Evolutionary conservation across 129 eudicot genomes (phyloP).

Genomic region (Flaveria sonorensis): DNA sequence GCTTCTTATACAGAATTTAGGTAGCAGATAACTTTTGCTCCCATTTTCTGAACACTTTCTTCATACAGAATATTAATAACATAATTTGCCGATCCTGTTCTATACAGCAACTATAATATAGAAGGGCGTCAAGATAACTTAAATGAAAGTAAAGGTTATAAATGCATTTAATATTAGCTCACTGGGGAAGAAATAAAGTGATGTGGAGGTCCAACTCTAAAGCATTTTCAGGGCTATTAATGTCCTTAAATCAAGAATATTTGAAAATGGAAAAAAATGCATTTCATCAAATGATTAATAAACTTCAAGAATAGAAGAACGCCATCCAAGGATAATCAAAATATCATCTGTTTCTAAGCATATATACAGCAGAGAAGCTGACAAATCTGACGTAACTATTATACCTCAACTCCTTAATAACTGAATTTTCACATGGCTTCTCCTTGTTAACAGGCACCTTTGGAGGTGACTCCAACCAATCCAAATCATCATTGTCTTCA

Average conservation of each 20-base stretch:
- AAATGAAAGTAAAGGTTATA: neutral
- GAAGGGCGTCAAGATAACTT: neutral
- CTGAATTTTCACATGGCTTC: conserved; percentile 48
- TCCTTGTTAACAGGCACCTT: conserved; percentile 33
- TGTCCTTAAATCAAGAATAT: neutral
- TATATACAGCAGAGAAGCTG: neutral
- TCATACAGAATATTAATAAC: neutral
- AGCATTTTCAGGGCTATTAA: neutral
- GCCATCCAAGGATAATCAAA: neutral
- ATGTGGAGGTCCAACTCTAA: neutral
- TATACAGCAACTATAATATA: neutral
- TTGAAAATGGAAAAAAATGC: neutral
- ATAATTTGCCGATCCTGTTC: neutral
- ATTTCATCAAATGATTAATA: neutral
- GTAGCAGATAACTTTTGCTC: no score
- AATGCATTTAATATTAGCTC: conserved; percentile 10
- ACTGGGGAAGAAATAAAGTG: neutral
- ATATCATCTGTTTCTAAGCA: neutral
- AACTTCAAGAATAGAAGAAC: neutral
- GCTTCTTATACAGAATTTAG: neutral
- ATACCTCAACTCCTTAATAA: conserved; percentile 75
- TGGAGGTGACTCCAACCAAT: conserved; percentile 77
- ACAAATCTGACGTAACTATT: neutral
- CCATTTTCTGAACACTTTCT: neutral
- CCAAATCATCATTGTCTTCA: conserved; percentile 61